Evolutionary conservation across 139 green algal genomes (phyloP), one percentile per base, ranked within the genome.

Genomic region (Haematococcus lacustris): DNA sequence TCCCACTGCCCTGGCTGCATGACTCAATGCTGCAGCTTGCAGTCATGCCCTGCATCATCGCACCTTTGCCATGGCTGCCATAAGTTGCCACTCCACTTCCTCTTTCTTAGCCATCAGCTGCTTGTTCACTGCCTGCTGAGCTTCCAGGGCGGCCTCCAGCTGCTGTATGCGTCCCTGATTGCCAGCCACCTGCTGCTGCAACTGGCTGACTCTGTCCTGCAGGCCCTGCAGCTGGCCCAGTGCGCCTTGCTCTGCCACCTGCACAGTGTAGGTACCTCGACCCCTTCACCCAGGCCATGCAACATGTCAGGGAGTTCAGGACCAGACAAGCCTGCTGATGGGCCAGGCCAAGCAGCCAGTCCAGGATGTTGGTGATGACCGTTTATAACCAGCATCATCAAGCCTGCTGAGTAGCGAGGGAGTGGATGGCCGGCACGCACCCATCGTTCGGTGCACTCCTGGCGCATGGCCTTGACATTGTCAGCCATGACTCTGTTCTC

Each of bases 71-170:
- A 86, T 71, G 0, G 79, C 76, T 7, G 74, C 71, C 84, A 89
- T 86, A n/a, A 89, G 84, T 74, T 89, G 84, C 84, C 84, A 89
- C 70, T 89, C 84, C 34, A 86, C 78, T 9, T 89, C 78, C 70
- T 82, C 70, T 70, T 89, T 89, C 2, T 73, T 51, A 35, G 62
- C 32, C 84, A 89, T 89, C 3, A 89, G 78, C 74, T 86, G 71
- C 38, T 74, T 32, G 67, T 89, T 89, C 35, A 89, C 60, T 37
- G 21, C 69, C 34, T 60, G 6, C 72, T 86, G 77, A 13, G 40
- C 30, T n/a, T 77, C 71, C n/a, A 83, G 59, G n/a, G 65, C 32
- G 9, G 35, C 39, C 66, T 68, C n/a, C 73, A 84, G 65, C 38
- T 64, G 37, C 3, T 39, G 37, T 21, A 73, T 23, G 34, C 71